Conservation (phyloP, 1,139 yeast species). For the Kodamaea sp. region DNA sequence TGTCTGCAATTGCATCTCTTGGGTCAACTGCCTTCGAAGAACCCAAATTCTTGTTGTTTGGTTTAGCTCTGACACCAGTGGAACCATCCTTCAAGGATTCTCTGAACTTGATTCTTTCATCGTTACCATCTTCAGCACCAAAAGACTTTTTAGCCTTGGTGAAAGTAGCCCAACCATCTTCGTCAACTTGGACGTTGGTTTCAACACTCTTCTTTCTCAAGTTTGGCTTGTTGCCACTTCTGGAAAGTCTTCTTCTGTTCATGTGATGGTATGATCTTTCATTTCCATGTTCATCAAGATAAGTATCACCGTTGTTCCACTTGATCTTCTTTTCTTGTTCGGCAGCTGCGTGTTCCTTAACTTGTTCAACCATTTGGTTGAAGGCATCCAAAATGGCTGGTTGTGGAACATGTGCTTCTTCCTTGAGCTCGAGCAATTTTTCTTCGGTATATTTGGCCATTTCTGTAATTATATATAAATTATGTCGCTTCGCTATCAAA, state of each 20-base stretch:
- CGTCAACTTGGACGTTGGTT: slow-evolving; percentile 50
- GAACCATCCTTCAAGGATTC: slow-evolving; percentile 38
- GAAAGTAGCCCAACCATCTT: slow-evolving; percentile 79
- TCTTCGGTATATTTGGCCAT: slow-evolving; percentile 70
- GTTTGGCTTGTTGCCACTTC: slow-evolving; percentile 45
- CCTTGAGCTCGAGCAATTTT: slow-evolving; percentile 56
- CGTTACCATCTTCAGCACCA: slow-evolving; percentile 45
- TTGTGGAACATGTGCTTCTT: slow-evolving; percentile 55
- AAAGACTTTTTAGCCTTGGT: slow-evolving; percentile 49
- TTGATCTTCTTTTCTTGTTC: slow-evolving; percentile 31
- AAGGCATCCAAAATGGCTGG: slow-evolving; percentile 63
- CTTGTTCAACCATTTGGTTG: slow-evolving; percentile 62
- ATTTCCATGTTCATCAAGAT: slow-evolving; percentile 46
- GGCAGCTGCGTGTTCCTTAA: slow-evolving; percentile 44
- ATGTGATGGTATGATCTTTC: slow-evolving; percentile 48
- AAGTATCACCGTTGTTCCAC: slow-evolving; percentile 45
- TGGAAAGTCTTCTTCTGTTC: slow-evolving; percentile 61
- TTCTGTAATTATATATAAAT: slow-evolving; percentile 4
- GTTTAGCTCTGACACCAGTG: slow-evolving; percentile 50
- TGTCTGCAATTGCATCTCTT: slow-evolving; percentile 65
- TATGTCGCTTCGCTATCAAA: slow-evolving; percentile 4
- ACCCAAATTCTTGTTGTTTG: slow-evolving; percentile 71
- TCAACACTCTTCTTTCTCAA: slow-evolving; percentile 59
- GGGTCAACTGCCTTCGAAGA: slow-evolving; percentile 72
- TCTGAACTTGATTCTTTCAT: slow-evolving; percentile 47